Percentiles rank a stretch among this genome's conserved stretches.
Evolutionary conservation across 768 basidiomycete species (phyloP).

Genomic region (Rhodotorula paludigena): DNA sequence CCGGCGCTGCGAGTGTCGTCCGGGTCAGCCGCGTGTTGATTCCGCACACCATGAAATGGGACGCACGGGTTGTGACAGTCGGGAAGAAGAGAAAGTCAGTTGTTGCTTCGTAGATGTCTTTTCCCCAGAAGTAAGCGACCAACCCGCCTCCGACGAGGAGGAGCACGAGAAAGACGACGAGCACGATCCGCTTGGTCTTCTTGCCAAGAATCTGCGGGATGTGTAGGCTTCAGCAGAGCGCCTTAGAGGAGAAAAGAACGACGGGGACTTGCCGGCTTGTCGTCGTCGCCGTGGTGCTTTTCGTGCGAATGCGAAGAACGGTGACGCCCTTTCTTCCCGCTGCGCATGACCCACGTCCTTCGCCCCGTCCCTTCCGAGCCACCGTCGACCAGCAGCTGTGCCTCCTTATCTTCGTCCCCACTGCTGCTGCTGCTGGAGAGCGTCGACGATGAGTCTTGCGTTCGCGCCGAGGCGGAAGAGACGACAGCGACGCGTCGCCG

Average conservation of each 20-base stretch:
- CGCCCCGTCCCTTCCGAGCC: background rate
- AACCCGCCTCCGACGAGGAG: background rate
- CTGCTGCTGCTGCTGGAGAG: too few species aligned
- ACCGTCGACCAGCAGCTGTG: background rate
- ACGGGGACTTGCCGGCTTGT: background rate
- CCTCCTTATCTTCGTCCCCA: too few species aligned
- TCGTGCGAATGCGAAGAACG: background rate
- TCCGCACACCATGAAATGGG: too few species aligned
- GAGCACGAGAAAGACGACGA: background rate
- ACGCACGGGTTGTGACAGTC: conserved; percentile 7
- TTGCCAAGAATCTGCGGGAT: background rate
- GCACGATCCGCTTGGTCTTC: background rate
- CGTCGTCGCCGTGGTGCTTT: background rate
- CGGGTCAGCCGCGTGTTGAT: background rate
- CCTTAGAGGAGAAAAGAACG: background rate
- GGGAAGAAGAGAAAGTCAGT: conserved; percentile 10
- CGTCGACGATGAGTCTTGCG: too few species aligned
- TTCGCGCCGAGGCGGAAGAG: too few species aligned
- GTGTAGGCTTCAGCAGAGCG: background rate
- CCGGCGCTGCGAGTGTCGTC: conserved; percentile 4
- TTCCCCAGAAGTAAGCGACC: conserved; percentile 4
- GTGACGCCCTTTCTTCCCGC: background rate
- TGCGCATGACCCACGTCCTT: background rate
- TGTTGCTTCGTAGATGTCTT: background rate
- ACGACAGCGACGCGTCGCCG: too few species aligned